Percentiles rank a stretch among this genome's conserved stretches.
Evolutionary conservation across 2,329 filamentous ascomycete species (phyloP).

Genomic region (Myriosclerotinia curreyana): DNA sequence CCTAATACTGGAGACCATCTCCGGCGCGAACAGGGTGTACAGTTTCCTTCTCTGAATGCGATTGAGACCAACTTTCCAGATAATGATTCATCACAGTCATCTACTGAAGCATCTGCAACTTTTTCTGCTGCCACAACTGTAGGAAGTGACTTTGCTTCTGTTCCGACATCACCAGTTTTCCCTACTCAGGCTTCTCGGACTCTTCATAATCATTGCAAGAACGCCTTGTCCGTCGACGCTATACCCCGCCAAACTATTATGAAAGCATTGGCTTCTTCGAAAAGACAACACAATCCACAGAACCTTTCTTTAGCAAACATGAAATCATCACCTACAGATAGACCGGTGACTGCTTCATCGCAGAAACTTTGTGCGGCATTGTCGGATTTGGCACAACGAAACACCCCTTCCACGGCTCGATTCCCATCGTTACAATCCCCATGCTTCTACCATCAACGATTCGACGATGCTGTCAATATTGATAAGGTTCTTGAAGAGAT

Average conservation of each 20-base stretch:
- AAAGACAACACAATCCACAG: constrained; percentile 57
- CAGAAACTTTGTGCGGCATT: constrained; percentile 62
- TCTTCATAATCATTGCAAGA: constrained; percentile 35
- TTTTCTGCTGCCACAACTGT: constrained; percentile 36
- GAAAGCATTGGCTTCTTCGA: constrained; percentile 72
- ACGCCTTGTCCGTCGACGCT: constrained; percentile 40
- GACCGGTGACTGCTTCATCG: constrained; percentile 41
- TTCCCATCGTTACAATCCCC: constrained; percentile 79
- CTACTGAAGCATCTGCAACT: constrained; percentile 12
- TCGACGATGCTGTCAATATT: constrained; percentile 93
- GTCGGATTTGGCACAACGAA: constrained; percentile 46
- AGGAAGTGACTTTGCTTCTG: constrained; percentile 34
- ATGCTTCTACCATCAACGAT: constrained; percentile 96
- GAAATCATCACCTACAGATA: constrained; percentile 23
- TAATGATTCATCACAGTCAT: constrained; percentile 34
- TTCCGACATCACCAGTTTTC: constrained; percentile 35
- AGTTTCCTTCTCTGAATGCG: constrained; percentile 44
- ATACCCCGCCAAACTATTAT: constrained; percentile 77
- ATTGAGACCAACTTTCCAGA: constrained; percentile 30
- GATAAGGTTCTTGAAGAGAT: constrained; percentile 95
- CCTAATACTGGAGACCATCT: constrained; percentile 41
- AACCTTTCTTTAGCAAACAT: constrained; percentile 23
- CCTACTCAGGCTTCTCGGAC: constrained; percentile 26
- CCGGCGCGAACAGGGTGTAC: constrained; percentile 44
- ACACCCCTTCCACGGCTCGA: constrained; percentile 42